Evolutionary conservation across 2,329 filamentous ascomycete species (phyloP).

Genomic region (Alternaria gansuensis): DNA sequence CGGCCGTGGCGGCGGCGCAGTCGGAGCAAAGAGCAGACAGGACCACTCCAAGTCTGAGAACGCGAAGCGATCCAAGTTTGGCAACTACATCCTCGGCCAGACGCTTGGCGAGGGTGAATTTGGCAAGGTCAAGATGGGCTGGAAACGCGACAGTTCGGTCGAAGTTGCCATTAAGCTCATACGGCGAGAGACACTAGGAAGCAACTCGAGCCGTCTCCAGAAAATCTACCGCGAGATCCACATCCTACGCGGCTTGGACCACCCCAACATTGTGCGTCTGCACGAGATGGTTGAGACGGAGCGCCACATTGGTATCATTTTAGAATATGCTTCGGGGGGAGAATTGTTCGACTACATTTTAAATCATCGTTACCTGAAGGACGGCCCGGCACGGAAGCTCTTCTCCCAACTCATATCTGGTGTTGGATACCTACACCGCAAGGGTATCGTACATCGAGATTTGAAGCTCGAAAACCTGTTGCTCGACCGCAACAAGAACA

Average conservation of each 20-base stretch:
- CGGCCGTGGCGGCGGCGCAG: conserved; percentile 54
- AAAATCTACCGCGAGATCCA: conserved; percentile 98
- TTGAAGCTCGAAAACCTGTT: conserved; percentile 95
- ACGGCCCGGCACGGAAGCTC: conserved; percentile 85
- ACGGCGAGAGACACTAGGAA: conserved; percentile 86
- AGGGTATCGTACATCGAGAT: conserved; percentile 97
- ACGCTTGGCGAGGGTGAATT: conserved; percentile 98
- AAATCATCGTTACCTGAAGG: conserved; percentile 95
- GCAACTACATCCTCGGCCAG: conserved; percentile 93
- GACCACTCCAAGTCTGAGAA: conserved; percentile 64
- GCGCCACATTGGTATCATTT: conserved; percentile 94
- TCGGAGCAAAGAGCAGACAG: conserved; percentile 61
- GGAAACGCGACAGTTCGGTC: conserved; percentile 93
- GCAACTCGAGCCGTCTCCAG: conserved; percentile 85
- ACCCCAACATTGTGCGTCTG: conserved; percentile 95
- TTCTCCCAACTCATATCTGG: conserved; percentile 97
- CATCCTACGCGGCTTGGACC: conserved; percentile 85
- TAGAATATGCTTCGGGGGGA: conserved; percentile 97
- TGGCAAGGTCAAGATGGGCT: conserved; percentile 97
- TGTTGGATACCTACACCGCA: conserved; percentile 97
- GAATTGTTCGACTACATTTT: conserved; percentile 99
- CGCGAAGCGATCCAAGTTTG: conserved; percentile 85
- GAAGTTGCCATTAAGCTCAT: conserved; percentile 98
- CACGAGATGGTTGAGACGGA: conserved; percentile 99
- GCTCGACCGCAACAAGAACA: conserved; percentile 95